A percentile compares a stretch with the other conserved stretches of the same genome.
phyloP scores from a whole-genome alignment of 2,329 filamentous ascomycete species.

The Cladosporium phlei region DNA sequence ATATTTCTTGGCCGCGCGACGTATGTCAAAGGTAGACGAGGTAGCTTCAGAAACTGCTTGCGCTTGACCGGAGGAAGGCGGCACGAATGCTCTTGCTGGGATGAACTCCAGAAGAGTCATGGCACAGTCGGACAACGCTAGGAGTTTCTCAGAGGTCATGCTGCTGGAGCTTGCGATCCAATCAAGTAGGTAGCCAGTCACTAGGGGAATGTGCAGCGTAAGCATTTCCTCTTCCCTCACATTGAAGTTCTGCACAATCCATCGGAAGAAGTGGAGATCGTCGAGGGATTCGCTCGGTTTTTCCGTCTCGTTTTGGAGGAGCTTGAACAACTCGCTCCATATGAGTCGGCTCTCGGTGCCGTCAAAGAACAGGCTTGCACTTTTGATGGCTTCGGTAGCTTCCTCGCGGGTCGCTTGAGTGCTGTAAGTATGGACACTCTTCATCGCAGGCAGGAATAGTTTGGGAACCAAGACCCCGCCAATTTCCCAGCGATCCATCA shows the following conservation, averaged over 20 bases:
- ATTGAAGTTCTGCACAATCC: slow-evolving; percentile 85
- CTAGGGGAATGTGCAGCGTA: slow-evolving; percentile 67
- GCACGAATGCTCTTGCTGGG: slow-evolving; percentile 10
- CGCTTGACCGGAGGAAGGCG: not conserved
- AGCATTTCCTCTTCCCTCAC: slow-evolving; percentile 95
- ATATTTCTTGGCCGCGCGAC: not conserved
- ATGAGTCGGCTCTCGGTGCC: slow-evolving; percentile 92
- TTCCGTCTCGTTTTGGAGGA: slow-evolving; percentile 10
- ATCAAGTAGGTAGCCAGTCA: slow-evolving; percentile 15
- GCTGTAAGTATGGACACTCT: slow-evolving; percentile 73
- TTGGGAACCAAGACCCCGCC: slow-evolving; percentile 83
- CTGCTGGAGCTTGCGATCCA: not conserved
- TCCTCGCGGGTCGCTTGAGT: slow-evolving; percentile 60
- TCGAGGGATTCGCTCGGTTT: slow-evolving; percentile 11
- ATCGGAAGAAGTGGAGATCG: slow-evolving; percentile 47
- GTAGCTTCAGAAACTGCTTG: not conserved
- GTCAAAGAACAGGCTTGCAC: slow-evolving; percentile 94
- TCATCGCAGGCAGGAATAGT: slow-evolving; percentile 80
- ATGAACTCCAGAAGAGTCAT: slow-evolving; percentile 12
- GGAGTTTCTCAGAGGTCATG: not conserved
- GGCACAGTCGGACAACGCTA: slow-evolving; percentile 2
- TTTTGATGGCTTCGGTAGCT: slow-evolving; percentile 82
- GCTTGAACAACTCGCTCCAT: slow-evolving; percentile 47
- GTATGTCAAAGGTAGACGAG: not conserved
- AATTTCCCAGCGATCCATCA: slow-evolving; percentile 99